Conservation (phyloP, 2,329 filamentous ascomycete genomes). For the Hymenoscyphus repandus region DNA sequence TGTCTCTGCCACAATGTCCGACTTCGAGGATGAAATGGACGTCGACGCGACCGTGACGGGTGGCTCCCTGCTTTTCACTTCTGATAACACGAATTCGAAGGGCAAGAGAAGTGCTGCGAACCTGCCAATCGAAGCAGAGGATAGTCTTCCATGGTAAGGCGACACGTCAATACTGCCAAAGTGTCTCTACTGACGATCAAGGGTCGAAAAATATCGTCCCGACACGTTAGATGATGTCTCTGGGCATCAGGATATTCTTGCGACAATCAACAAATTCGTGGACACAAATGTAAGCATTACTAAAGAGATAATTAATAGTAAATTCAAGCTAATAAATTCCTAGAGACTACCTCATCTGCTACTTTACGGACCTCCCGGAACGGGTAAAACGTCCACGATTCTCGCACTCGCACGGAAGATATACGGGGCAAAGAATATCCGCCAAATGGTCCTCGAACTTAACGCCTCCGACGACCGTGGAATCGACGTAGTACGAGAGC, state of each 20-base stretch:
- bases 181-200: slow-evolving; percentile 33
- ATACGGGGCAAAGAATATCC: slow-evolving; percentile 86
- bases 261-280: slow-evolving; percentile 96
- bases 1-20: slow-evolving; percentile 39
- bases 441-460: slow-evolving; percentile 96
- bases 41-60: slow-evolving; percentile 52
- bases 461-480: slow-evolving; percentile 97
- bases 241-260: slow-evolving; percentile 93
- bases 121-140: slow-evolving; percentile 87
- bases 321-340: slow-evolving; percentile 4
- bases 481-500: slow-evolving; percentile 95
- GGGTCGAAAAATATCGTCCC: slow-evolving; percentile 97
- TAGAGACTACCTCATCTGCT: slow-evolving; percentile 87
- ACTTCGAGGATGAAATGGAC: slow-evolving; percentile 63
- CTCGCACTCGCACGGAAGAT: slow-evolving; percentile 88
- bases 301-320: background rate
- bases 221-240: slow-evolving; percentile 86
- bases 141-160: slow-evolving; percentile 80
- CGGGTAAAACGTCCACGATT: slow-evolving; percentile 95
- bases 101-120: slow-evolving; percentile 92
- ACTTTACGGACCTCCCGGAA: slow-evolving; percentile 93
- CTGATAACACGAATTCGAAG: slow-evolving; percentile 67
- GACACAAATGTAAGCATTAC: slow-evolving; percentile 65
- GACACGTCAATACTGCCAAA: background rate
- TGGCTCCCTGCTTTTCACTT: slow-evolving; percentile 61